Conservation (phyloP, 148 eudicot species). For the Diospyros kaki region DNA sequence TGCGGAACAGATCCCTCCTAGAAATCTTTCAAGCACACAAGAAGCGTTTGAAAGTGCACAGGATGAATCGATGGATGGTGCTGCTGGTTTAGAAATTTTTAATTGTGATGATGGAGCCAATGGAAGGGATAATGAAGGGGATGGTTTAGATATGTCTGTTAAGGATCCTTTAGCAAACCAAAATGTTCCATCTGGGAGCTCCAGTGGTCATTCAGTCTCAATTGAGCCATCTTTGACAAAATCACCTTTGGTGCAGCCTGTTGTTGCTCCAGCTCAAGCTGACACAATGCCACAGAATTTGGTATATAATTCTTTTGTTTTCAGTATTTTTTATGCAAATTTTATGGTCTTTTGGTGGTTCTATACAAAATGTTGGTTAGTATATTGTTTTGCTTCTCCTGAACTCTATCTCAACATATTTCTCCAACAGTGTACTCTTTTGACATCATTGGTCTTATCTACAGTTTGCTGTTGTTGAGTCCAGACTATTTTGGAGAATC, state of each 20-base stretch:
- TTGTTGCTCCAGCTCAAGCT: slow-evolving; percentile 12
- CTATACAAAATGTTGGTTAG: too few relatives aligned
- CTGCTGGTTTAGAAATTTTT: not conserved
- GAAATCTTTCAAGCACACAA: slow-evolving; percentile 2
- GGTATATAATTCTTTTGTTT: slow-evolving; percentile 19
- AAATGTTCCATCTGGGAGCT: slow-evolving; percentile 3
- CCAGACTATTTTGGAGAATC: slow-evolving; percentile 4
- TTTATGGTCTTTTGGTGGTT: too few relatives aligned
- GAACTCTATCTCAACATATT: not conserved
- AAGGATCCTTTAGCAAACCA: slow-evolving; percentile 9
- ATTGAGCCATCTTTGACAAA: not conserved
- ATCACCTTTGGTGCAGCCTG: slow-evolving; percentile 6
- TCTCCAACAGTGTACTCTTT: too few relatives aligned
- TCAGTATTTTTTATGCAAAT: not conserved
- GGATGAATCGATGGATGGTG: slow-evolving; percentile 7
- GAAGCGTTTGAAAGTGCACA: slow-evolving; percentile 1
- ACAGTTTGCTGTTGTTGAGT: not conserved
- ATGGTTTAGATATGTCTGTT: not conserved
- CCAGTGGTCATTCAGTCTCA: slow-evolving; percentile 7
- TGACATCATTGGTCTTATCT: not conserved
- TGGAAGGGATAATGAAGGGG: slow-evolving; percentile 5
- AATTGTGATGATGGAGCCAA: slow-evolving; percentile 10
- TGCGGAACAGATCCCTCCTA: slow-evolving; percentile 7
- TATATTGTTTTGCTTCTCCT: not conserved
- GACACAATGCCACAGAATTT: slow-evolving; percentile 11